phyloP scores from a whole-genome alignment of 306 rosid species.

The Castanea crenata region DNA sequence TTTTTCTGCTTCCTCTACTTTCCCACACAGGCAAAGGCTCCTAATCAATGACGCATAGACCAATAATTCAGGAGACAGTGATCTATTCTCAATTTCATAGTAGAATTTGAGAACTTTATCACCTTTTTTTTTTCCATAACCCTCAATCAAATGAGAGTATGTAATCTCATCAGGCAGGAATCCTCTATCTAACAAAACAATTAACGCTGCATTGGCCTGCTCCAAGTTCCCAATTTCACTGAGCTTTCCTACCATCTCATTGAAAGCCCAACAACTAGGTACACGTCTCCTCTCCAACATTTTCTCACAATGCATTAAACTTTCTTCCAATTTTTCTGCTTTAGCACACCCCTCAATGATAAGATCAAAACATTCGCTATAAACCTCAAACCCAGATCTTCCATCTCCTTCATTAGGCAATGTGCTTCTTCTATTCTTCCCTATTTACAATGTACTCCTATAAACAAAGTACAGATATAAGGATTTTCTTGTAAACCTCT shows the following conservation, averaged over 20 bases:
- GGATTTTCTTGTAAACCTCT: too few relatives aligned
- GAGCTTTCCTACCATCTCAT: slow-evolving; percentile 50
- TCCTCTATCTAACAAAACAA: slow-evolving; percentile 52
- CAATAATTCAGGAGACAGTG: slow-evolving; percentile 50
- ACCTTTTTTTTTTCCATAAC: slow-evolving; percentile 42
- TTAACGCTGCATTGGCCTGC: slow-evolving; percentile 53
- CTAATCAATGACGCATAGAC: slow-evolving; percentile 42
- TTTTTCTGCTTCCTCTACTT: slow-evolving; percentile 65
- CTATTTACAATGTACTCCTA: background rate
- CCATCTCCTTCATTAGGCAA: slow-evolving; percentile 49
- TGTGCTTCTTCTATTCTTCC: too few relatives aligned
- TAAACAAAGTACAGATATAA: too few relatives aligned
- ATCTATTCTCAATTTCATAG: slow-evolving; percentile 66
- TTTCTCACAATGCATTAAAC: slow-evolving; percentile 43
- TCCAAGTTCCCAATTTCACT: slow-evolving; percentile 48
- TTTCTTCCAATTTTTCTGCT: slow-evolving; percentile 41
- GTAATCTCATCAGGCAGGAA: slow-evolving; percentile 16
- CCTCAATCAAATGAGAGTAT: slow-evolving; percentile 48
- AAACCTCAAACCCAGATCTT: slow-evolving; percentile 54
- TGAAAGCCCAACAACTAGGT: slow-evolving; percentile 64
- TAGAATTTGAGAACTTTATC: slow-evolving; percentile 63
- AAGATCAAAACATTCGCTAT: slow-evolving; percentile 47
- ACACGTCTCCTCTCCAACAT: slow-evolving; percentile 55
- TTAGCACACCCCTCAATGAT: slow-evolving; percentile 60
- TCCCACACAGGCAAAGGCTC: slow-evolving; percentile 48